Base-by-base conservation (phyloP, 805 yeast species). In the Phaffomyces opuntiae region DNA sequence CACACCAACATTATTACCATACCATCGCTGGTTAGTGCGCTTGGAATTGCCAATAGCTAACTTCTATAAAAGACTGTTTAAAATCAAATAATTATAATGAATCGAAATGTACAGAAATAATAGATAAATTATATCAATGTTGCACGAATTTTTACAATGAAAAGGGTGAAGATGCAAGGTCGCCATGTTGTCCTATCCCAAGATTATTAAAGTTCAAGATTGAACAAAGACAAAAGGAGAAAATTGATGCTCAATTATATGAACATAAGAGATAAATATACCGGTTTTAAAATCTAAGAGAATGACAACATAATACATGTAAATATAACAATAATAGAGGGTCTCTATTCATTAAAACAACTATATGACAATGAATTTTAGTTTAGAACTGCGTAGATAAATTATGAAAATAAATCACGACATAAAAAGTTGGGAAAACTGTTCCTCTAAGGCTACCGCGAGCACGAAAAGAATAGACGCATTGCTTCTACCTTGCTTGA, bases 391-490 rank as follows among this genome's bases (percentile, higher is more conserved):
- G 87, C 87, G 78, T 75, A 72, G 78, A 68, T 70, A 63, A 62
- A 29, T 61, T 71, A 37, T 67, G 70, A 58, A 54, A 48, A 52
- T 42, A 51, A 12, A 60, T 57, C 65, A 64, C 70, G 70, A 62
- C 70, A 55, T 53, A 42, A 61, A 58, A 67, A 71, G 74, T 76
- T 69, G 81, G 83, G 72, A 82, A 72, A 68, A 67, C 66, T 66
- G 25, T 9, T 35, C 45, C 67, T 86, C 90, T 86, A 75, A 84
- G 93, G 85, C 86, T 70, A 69, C 85, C 93, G 93, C 93, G 90
- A 86, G 95, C 95, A 86, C 95, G 87, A 76, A 75, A 69, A 57
- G 36, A 48, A 46, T 39, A 45, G 42, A 42, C 51, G 48, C 44
- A 27, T 29, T 43, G 51, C 53, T 47, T 39, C 46, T 46, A 40